Base-by-base conservation (phyloP, 148 eudicot species). In the Talinum fruticosum region DNA sequence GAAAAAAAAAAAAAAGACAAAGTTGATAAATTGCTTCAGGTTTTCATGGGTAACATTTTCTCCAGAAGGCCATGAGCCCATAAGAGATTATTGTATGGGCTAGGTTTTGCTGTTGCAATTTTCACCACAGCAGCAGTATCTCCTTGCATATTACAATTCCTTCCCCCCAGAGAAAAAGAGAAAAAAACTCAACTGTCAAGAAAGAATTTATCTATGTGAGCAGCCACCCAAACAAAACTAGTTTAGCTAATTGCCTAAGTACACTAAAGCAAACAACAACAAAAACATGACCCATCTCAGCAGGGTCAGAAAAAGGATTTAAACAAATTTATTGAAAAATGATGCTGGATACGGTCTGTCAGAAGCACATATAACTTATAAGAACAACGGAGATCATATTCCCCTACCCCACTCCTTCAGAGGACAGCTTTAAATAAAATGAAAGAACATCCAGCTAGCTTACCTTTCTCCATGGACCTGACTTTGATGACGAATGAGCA, bases 381-480 rank as follows among this genome's bases (percentile, higher is more conserved):
- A 24, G 32, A 34, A 33, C 4, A 33, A 71, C 36, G 57, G 72
- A 66, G 36, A 45, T 21, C 1, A 16, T 15, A 51, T 51, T 6
- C 21, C 10, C 29, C 10, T 6, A n/a, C 34, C 23, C 24, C n/a
- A 6, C 8, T 30, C 13, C 21, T 8, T 59, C n/a, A 33, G 8
- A 5, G 24, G 66, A 62, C 33, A 28, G 66, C 74, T 18, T n/a
- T 51, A 32, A 81, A 41, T 57, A 8, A 28, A 8, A 59, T 1
- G 18, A 14, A 64, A 72, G 36, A 24, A 28, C 4, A 13, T 72
- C 65, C 8, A 73, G n/a, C 45, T 32, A 71, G 64, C 71, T 82
- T 84, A 90, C 99, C 97, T 93, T 96, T 93, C 97, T 93, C 99
- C 99, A 93, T 54, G 99, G 99, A 84, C 99, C 97, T 47, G 91